Percentiles rank a stretch among this genome's conserved stretches.
phyloP scores from a whole-genome alignment of 2,329 filamentous ascomycete genomes.

The Fusarium torreyae region DNA sequence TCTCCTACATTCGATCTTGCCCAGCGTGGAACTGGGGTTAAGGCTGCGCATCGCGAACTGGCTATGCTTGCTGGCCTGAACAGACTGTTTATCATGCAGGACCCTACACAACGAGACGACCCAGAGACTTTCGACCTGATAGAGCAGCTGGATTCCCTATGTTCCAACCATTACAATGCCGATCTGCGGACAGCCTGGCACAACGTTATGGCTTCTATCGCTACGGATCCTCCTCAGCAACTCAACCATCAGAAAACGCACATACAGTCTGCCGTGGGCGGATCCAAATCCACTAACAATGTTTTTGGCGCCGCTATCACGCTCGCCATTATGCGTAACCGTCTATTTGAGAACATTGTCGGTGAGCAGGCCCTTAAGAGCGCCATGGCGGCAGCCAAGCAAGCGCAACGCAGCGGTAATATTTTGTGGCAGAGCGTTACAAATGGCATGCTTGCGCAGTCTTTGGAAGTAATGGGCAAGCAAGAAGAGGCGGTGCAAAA shows the following conservation, averaged over 20 bases:
- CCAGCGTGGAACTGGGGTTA: constrained; percentile 56
- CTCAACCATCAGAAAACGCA: constrained; percentile 85
- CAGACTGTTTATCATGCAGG: constrained; percentile 79
- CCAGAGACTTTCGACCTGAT: constrained; percentile 73
- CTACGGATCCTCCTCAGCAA: constrained; percentile 72
- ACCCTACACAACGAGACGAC: constrained; percentile 70
- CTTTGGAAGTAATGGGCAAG: constrained; percentile 80
- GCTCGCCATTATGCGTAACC: constrained; percentile 86
- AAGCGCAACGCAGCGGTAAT: constrained; percentile 79
- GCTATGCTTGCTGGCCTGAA: constrained; percentile 78
- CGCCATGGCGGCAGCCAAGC: constrained; percentile 76
- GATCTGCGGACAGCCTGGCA: constrained; percentile 85
- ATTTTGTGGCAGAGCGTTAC: constrained; percentile 85
- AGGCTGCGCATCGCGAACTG: constrained; percentile 73
- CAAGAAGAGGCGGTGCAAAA: constrained; percentile 59
- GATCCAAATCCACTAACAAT: constrained; percentile 79
- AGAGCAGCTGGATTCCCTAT: constrained; percentile 76
- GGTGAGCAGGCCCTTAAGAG: constrained; percentile 86
- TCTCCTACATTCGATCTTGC: constrained; percentile 68
- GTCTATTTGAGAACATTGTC: constrained; percentile 86
- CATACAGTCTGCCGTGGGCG: constrained; percentile 80
- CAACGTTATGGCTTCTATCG: constrained; percentile 79
- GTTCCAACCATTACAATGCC: constrained; percentile 77
- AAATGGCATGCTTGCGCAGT: constrained; percentile 82
- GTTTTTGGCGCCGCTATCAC: constrained; percentile 86